Base-by-base conservation (phyloP, 1,139 yeast species). In the Kluyveromyces sp. region DNA sequence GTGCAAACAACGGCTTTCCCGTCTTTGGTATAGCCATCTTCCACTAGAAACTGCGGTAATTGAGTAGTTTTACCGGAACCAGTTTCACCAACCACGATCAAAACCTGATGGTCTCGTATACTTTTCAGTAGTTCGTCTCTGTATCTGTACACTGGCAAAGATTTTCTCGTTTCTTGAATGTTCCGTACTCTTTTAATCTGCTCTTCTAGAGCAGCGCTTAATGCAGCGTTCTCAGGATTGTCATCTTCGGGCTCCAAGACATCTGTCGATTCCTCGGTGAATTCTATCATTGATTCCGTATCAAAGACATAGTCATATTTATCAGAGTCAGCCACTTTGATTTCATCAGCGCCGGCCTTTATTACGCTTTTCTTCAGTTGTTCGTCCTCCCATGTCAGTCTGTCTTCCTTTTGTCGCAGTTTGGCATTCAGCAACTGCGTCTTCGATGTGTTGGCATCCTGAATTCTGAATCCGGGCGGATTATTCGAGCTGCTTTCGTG, bases 51-150 rank as follows among this genome's bases (percentile, higher is more conserved):
- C 63, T 92, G 98, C 0, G 97, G 88, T 28, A 92, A 68, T 64
- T 92, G 98, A 0, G 98, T 92, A 1, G 97, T 88, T 62, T 92
- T 92, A 54, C 98, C 98, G 0, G 96, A 85, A 37, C 98, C 98
- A 0, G 98, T 92, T 60, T 92, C 98, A 48, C 98, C 98, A 34
- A 92, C 96, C 22, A 92, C 83, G 35, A 92, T 83, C 33, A 88
- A 61, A 15, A 88, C 82, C 58, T 88, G 95, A 53, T 84, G 75
- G 48, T 69, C 72, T 44, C 64, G 58, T 3, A 92, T 74, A 0
- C 81, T 73, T 2, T 74, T 58, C 9, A 92, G 63, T 9, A 92
- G 64, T 42, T 78, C 69, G 0, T 67, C 57, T 40, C 94, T 70
- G 68, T 79, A 77, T 16, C 73, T 62, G 55, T 69, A 86, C 0